These are phyloP conservation scores for Geranium brycei DNA, from an alignment of 345 rosid species.

Conservation along the genomic window DNA sequence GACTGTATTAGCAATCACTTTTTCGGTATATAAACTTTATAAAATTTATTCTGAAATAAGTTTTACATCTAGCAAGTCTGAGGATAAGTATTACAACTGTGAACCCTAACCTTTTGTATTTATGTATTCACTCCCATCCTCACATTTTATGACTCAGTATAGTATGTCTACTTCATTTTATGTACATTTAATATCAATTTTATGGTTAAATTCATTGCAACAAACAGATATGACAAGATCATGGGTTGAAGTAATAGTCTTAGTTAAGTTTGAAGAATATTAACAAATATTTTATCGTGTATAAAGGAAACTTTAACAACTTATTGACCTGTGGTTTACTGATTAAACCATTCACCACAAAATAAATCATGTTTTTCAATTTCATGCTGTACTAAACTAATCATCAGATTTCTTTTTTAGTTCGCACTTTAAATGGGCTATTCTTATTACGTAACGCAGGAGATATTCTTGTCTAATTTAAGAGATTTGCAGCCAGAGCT, in stretches of 20 bases:
- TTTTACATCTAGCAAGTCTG: background rate
- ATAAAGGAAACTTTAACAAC: background rate
- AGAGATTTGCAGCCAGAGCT: constrained; percentile 77
- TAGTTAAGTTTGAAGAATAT: background rate
- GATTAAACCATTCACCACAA: background rate
- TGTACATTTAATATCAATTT: background rate
- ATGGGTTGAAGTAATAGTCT: background rate
- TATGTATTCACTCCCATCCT: background rate
- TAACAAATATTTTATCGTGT: background rate
- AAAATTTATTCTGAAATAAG: background rate
- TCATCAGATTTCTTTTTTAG: background rate
- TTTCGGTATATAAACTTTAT: background rate
- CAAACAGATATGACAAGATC: background rate
- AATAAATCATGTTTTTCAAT: background rate
- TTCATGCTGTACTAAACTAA: background rate
- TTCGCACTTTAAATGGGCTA: background rate
- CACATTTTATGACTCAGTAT: background rate
- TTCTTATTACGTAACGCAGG: constrained; percentile 30
- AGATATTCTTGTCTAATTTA: constrained; percentile 45
- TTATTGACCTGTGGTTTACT: background rate
- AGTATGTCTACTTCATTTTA: background rate
- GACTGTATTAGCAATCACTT: background rate
- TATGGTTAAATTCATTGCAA: background rate
- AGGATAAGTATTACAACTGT: background rate
- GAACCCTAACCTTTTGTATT: background rate